Evolutionary conservation across 2,329 filamentous ascomycete species (phyloP), one percentile per base, ranked within the genome.

Genomic region (Claviceps sp.): DNA sequence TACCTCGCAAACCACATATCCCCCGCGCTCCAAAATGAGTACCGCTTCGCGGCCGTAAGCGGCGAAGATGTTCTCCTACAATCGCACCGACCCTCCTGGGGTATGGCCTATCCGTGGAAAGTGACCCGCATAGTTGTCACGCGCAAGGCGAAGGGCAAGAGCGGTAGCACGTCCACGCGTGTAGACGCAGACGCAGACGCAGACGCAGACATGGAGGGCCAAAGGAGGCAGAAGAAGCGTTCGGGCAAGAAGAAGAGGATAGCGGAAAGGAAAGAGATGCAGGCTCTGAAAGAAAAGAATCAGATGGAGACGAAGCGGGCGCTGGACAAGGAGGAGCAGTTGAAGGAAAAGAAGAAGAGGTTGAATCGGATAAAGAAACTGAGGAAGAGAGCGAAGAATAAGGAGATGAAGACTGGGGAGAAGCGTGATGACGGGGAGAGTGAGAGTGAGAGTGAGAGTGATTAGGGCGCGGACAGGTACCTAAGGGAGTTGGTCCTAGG

Each of bases 271-370:
- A 72, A 67, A 52, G 71, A 68, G 54, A 67, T 68, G 34, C 72
- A 71, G 59, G 67, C 62, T 6, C 65, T 64, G 50, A 68, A 66
- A 58, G 68, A 72, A 56, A 68, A 62, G 53, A 68, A 69, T 34
- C 61, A 70, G 53, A 65, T 61, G 4, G 65, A 61, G 26, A 68
- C 63, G 56, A 70, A 67, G 56, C 65, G 69, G 51, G 58, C 66
- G 48, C 56, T 68, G 55, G 68, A 70, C 18, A 82, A 79, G 63
- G 78, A 80, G 60, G 73, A 79, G 57, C 72, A 75, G 48, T 57
- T 81, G 34, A 72, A 70, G 58, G 77, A 81, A 52, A 82, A 82
- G 70, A 81, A 80, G 68, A 80, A 80, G 66, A 70, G 78, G 57
- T 61, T 80, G 56, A 84, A 84, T 58, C 66, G 77, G 53, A 63